Evolutionary conservation across 1,284 basidiomycete genomes (phyloP).

Genomic region (Cystobasidiaceae sp.): DNA sequence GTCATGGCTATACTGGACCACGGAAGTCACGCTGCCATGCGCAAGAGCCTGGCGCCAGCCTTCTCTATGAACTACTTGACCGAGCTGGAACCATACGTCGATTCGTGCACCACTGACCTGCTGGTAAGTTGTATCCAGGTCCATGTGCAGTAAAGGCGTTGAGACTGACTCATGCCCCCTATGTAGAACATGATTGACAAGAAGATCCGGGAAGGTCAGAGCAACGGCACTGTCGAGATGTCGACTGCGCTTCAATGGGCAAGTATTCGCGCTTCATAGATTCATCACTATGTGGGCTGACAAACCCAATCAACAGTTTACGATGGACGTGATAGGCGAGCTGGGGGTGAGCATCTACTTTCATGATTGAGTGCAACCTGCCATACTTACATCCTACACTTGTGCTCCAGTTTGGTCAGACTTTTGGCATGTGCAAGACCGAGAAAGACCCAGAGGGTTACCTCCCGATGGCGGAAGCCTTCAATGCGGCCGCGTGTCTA

Average conservation of each 20-base stretch:
- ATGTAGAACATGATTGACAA: neutral
- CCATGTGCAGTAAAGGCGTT: neutral
- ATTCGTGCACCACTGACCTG: neutral
- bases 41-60: neutral
- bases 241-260: slow-evolving; percentile 1
- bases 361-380: too few relatives aligned
- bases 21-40: neutral
- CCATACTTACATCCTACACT: neutral
- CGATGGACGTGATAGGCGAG: slow-evolving; percentile 2
- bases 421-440: slow-evolving; percentile 2
- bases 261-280: neutral
- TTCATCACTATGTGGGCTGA: neutral
- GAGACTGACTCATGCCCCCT: neutral
- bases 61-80: slow-evolving; percentile 8
- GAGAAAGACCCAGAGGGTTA: neutral
- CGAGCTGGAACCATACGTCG: slow-evolving; percentile 4
- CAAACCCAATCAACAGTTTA: neutral
- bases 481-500: slow-evolving; percentile 1
- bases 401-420: neutral
- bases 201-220: neutral
- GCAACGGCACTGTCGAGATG: neutral
- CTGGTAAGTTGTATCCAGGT: neutral
- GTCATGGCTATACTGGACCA: slow-evolving; percentile 1
- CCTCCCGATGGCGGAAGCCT: slow-evolving; percentile 2
- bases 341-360: neutral